These are phyloP conservation scores for Citeromyces matritensis DNA, from an alignment of 805 yeast species.

Conservation along the genomic window DNA sequence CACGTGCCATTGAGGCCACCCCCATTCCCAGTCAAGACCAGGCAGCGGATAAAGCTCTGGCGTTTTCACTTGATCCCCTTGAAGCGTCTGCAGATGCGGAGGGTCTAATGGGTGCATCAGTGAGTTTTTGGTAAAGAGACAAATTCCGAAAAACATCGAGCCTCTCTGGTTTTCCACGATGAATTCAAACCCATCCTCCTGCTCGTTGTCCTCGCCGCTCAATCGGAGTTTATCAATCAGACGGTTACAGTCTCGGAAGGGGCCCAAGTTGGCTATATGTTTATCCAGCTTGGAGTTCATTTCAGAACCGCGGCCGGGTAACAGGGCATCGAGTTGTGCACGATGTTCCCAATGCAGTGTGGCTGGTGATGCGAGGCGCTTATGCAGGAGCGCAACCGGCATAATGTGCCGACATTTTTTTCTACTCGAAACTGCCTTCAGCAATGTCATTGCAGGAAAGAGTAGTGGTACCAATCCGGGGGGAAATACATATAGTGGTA, in stretches of 20 bases:
- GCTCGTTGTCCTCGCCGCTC: too few species aligned
- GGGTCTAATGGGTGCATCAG: conserved; percentile 35
- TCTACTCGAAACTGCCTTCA: too few species aligned
- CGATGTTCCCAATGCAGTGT: too few species aligned
- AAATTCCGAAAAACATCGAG: conserved; percentile 32
- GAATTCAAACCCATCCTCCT: conserved; percentile 16
- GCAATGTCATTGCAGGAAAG: too few species aligned
- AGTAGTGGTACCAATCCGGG: too few species aligned
- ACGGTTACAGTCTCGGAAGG: conserved; percentile 2
- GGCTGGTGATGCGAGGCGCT: too few species aligned
- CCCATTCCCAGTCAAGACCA: conserved; percentile 35
- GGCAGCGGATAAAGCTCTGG: conserved; percentile 26
- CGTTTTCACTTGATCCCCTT: conserved; percentile 19
- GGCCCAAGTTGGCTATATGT: conserved; percentile 4
- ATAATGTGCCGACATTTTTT: too few species aligned
- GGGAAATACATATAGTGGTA: too few species aligned
- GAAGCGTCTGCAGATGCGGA: conserved; percentile 26
- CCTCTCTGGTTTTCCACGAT: conserved; percentile 43
- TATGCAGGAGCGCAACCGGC: too few species aligned
- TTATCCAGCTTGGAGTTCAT: conserved; percentile 6
- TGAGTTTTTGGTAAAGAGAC: conserved; percentile 28
- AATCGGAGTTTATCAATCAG: conserved; percentile 1
- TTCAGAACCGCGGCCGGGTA: conserved; percentile 2
- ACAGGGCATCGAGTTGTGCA: too few species aligned
- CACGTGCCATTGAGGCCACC: conserved; percentile 39